Base-by-base conservation (phyloP, 345 rosid species). In the Stellera chamaejasme region DNA sequence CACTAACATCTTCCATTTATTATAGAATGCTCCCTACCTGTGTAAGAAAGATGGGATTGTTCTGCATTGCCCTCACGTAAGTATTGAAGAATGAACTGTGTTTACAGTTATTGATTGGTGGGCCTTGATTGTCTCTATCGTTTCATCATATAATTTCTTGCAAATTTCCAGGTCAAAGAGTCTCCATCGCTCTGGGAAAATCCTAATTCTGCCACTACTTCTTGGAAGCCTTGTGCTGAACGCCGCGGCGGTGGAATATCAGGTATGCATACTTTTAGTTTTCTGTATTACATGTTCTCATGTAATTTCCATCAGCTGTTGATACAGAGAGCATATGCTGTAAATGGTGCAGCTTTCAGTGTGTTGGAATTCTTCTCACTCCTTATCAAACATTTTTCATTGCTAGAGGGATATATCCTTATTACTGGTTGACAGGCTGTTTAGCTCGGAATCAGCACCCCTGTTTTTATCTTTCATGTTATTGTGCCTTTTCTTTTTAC, bases 211-310 rank as follows among this genome's bases (percentile, higher is more conserved):
- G 84, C 99, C 25, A 94, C 99, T 52, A 90, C 95, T 52, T 94
- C 97, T 48, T 94, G 99, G 99, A 94, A 87, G 76, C 96, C 99
- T 66, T 94, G 99, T 60, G 97, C 97, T 25, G 99, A 90, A 74
- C 93, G 90, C n/a, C 90, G 67, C 14, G 60, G 58, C 66, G 82
- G 83, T 70, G 97, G 90, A 55, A 60, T 87, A 65, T 90, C 96
- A 62, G 90, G 97, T 87, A 70, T 43, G 10, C 27, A 0, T 61
- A n/a, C 15, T 47, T 25, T 16, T 25, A 15, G 2, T 47, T 61
- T n/a, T 43, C 43, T 26, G 0, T 2, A 13, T 27, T 13, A 27
- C 36, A 13, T 28, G 23, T 12, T 6, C 15, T 62, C 10, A 28
- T 12, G 15, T 43, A 16, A 32, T 26, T 51, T 43, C 48, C 27